Evolutionary conservation across 208 protist genomes (phyloP), one percentile per base, ranked within the genome.

Genomic region (Crithidia brevicula): DNA sequence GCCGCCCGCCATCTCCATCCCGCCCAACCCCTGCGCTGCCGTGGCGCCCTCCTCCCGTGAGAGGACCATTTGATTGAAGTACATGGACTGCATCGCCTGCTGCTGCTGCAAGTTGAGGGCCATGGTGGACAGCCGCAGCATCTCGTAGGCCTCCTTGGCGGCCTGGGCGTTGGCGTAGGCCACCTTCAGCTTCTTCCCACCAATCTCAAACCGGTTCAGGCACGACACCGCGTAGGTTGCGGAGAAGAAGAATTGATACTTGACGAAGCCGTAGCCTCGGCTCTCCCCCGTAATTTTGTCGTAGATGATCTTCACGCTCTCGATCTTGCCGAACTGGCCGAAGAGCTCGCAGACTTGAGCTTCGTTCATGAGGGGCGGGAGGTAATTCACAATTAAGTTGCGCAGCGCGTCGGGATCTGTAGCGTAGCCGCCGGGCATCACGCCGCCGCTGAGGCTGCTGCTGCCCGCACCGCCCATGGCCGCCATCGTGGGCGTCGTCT

Each of bases 261-360:
- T 89, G 13, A 96, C 88, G 56, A 97, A 97, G 40, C 90, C 90
- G 77, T 97, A 97, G 27, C 93, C 93, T 13, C 85, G 84, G 53
- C 86, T 93, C 75, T 94, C 80, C 3, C 76, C 72, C 0, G 87
- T 93, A 23, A 81, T 82, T 52, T 83, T 86, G 72, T 97, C 91
- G 73, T 88, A 92, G 16, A 96, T 94, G 43, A 97, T 91, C 65
- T 94, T 91, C 28, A 93, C 85, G 34, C 77, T 85, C 51, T 94
- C 85, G 50, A 97, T 89, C n/a, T 79, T 86, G 13, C 93, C 93
- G 43, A 91, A 96, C 66, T 90, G 85, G 4, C 65, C 67, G 61
- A 97, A 97, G 28, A 94, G 81, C 43, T 92, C 66, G 31, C 28
- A 79, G 15, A 93, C 72, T 60, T 88, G 77, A 20, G 38, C 53